phyloP scores from a whole-genome alignment of 2,329 filamentous ascomycete species.

The Xylariales sp. region DNA sequence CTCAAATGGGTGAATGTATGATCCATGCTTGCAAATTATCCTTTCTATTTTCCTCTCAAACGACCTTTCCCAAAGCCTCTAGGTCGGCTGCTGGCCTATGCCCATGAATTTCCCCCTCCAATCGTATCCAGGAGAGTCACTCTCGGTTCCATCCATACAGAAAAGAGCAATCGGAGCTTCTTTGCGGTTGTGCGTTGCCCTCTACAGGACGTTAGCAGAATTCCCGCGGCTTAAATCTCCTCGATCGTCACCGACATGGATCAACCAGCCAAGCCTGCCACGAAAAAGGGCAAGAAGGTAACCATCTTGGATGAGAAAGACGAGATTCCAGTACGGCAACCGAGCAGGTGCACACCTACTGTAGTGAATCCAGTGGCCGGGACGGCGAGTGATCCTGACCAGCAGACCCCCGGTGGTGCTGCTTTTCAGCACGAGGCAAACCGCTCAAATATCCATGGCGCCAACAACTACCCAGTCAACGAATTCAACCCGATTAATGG shows the following conservation, averaged over 20 bases:
- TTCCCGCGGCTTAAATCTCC: too few relatives aligned
- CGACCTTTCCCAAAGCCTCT: too few relatives aligned
- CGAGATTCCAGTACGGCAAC: slow-evolving; percentile 3
- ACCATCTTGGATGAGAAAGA: slow-evolving; percentile 5
- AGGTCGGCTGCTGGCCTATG: too few relatives aligned
- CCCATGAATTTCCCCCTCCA: too few relatives aligned
- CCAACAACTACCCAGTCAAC: slow-evolving; percentile 4
- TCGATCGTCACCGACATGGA: neutral
- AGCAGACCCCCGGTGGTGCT: neutral
- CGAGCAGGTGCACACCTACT: neutral
- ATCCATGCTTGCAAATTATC: neutral
- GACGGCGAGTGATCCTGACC: neutral
- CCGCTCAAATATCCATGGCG: neutral
- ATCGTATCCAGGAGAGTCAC: too few relatives aligned
- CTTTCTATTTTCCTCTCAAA: too few relatives aligned
- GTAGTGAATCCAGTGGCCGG: neutral
- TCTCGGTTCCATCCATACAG: too few relatives aligned
- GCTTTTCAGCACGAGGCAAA: neutral
- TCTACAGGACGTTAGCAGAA: too few relatives aligned
- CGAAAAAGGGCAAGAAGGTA: slow-evolving; percentile 7
- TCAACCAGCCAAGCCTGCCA: slow-evolving; percentile 1
- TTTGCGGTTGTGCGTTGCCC: too few relatives aligned
- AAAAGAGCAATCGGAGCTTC: too few relatives aligned
- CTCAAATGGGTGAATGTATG: too few relatives aligned
- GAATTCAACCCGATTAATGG: slow-evolving; percentile 12